Conservation (phyloP, 495 filamentous ascomycete genomes). For the Neurospora terricola region DNA sequence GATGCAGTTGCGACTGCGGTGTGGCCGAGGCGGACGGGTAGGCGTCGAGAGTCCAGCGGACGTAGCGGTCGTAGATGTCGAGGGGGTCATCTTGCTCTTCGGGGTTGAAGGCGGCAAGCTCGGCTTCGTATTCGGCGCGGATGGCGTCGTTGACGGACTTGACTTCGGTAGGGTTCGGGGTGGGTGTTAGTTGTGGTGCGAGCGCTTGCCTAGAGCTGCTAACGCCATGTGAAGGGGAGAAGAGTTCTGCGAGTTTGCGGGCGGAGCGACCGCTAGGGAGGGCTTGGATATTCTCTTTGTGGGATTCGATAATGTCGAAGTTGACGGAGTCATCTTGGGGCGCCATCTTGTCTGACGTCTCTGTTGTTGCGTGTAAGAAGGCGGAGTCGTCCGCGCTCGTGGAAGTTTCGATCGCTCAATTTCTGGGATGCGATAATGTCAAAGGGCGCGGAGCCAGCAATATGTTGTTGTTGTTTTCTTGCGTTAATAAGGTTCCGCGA, state of each 20-base stretch:
- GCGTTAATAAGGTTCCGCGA: background rate
- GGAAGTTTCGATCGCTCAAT: background rate
- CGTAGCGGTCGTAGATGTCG: conserved; percentile 92
- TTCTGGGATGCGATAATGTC: background rate
- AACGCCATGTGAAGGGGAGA: conserved; percentile 54
- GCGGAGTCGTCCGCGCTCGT: background rate
- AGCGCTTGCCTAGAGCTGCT: conserved; percentile 25
- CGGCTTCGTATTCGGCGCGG: conserved; percentile 75
- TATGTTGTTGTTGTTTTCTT: background rate
- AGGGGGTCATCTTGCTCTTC: conserved; percentile 85
- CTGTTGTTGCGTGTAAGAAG: background rate
- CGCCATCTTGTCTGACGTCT: conserved; percentile 29
- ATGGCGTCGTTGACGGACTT: conserved; percentile 68
- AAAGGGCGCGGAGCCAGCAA: background rate
- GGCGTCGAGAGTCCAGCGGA: conserved; percentile 90
- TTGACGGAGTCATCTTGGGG: conserved; percentile 51
- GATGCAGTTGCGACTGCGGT: conserved; percentile 78
- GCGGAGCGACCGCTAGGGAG: conserved; percentile 86
- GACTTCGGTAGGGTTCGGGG: conserved; percentile 54
- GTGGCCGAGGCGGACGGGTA: conserved; percentile 92
- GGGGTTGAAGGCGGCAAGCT: conserved; percentile 55
- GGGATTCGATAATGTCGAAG: conserved; percentile 90
- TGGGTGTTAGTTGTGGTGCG: conserved; percentile 11
- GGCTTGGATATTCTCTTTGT: conserved; percentile 96
- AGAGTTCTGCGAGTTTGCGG: conserved; percentile 74